These are phyloP conservation scores for Fragaria vesca DNA, from an alignment of 306 rosid genomes.

Conservation along the genomic window DNA sequence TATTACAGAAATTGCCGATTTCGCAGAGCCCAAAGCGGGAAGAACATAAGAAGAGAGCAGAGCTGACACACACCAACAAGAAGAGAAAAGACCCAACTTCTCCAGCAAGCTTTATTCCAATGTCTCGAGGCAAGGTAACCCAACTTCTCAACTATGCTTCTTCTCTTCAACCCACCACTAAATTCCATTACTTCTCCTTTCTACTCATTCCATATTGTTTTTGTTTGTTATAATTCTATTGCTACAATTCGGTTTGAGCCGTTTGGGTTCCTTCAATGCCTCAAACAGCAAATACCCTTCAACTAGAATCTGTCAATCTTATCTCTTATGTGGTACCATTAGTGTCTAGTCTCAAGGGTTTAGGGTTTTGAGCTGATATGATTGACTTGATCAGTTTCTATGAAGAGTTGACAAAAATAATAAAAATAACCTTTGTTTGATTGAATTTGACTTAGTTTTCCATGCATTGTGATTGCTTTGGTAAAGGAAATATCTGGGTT, in stretches of 20 bases:
- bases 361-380: slow-evolving; percentile 7
- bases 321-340: too few relatives aligned
- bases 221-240: neutral
- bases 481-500: neutral
- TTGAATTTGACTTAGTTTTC: neutral
- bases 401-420: neutral
- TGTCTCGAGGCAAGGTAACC: neutral
- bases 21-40: slow-evolving; percentile 1
- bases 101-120: neutral
- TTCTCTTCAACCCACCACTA: neutral
- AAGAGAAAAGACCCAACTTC: neutral
- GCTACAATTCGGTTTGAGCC: neutral
- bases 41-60: neutral
- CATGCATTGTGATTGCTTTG: neutral
- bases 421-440: neutral
- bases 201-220: neutral
- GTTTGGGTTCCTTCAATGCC: neutral
- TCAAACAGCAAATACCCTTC: neutral
- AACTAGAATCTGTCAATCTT: too few relatives aligned
- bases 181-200: neutral
- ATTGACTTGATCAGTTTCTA: neutral
- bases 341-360: neutral
- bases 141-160: neutral
- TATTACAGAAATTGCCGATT: neutral
- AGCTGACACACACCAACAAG: too few relatives aligned